Evolutionary conservation across 352 stramenopile genomes (phyloP), one percentile per base, ranked within the genome.

Genomic region (Pythium oligandrum): DNA sequence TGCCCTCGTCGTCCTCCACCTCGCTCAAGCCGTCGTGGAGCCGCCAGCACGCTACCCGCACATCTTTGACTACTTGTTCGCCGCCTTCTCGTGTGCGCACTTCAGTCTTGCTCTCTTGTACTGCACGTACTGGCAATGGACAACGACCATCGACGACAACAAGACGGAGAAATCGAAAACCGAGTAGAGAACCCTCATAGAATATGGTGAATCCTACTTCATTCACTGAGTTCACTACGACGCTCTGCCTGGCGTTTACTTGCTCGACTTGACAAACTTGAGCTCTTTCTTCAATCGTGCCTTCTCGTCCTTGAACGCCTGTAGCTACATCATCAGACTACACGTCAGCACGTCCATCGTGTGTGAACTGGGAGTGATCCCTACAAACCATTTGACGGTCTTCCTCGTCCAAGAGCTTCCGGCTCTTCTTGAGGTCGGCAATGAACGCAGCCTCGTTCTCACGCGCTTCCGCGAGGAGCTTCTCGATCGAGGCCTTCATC

Each of bases 261-360:
- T 88, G 59, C 52, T 77, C 43, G 63, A 74, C 58, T 85, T 76
- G 55, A 91, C 43, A 38, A 86, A 77, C 63, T 90, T 88, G 55
- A 94, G 78, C 62, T 94, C 73, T 61, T 90, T 86, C 59, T 94
- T 90, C 58, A 93, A 58, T 63, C 82, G 71, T 26, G 80, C 70
- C 55, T 94, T 94, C 57, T 94, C 84, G 55, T 90, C 78, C 57
- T 92, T 92, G 65, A 86, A 93, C 36, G 80, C 82, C 73, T 92
- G 73, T 39, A 88, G 40, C 83, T 93, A 56, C 0, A 47, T 31
- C 4, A 42, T 3, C 30, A 53, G 17, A 26, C 17, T 26, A 26
- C n/a, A 34, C n/a, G 36, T 50, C 38, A 17, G 5, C 32, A 50
- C 47, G 10, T 12, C 32, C 17, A 26, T 26, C 17, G 17, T 26